Evolutionary conservation across 805 yeast species (phyloP).

Genomic region (Suhomyces faveliae): DNA sequence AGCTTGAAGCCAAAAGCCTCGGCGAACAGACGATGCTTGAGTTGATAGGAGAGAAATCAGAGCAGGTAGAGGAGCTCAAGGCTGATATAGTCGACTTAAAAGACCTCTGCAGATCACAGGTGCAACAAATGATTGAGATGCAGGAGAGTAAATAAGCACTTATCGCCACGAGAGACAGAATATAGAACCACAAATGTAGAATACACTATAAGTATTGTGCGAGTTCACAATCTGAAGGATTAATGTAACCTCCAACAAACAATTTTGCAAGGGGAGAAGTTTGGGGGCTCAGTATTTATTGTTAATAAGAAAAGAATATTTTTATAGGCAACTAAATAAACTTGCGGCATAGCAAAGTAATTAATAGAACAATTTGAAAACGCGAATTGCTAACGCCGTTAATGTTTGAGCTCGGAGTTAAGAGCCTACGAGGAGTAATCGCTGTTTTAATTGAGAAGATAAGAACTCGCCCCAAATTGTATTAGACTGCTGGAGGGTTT

Average conservation of each 20-base stretch:
- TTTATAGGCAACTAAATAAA: not conserved
- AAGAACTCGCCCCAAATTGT: not conserved
- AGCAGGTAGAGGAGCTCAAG: conserved; percentile 75
- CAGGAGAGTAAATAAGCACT: conserved; percentile 4
- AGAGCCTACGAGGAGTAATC: not conserved
- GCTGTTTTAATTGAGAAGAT: not conserved
- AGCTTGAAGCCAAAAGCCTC: conserved; percentile 34
- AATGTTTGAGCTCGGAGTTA: not conserved
- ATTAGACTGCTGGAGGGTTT: too few species aligned
- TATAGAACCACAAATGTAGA: not conserved
- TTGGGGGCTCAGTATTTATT: not conserved
- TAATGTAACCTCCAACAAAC: not conserved
- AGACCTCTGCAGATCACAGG: conserved; percentile 77
- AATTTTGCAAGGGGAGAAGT: not conserved
- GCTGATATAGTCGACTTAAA: conserved; percentile 91
- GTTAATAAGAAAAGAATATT: not conserved
- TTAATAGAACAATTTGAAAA: not conserved
- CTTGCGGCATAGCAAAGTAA: not conserved
- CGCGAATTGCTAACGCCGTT: not conserved
- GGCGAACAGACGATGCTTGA: conserved; percentile 60
- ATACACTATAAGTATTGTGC: not conserved
- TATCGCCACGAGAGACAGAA: not conserved
- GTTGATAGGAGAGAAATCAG: conserved; percentile 83
- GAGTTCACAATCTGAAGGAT: not conserved
- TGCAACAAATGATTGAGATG: conserved; percentile 68